Percentiles rank a stretch among this genome's conserved stretches.
Evolutionary conservation across 1,284 basidiomycete species (phyloP).

Genomic region (Mycena sp.): DNA sequence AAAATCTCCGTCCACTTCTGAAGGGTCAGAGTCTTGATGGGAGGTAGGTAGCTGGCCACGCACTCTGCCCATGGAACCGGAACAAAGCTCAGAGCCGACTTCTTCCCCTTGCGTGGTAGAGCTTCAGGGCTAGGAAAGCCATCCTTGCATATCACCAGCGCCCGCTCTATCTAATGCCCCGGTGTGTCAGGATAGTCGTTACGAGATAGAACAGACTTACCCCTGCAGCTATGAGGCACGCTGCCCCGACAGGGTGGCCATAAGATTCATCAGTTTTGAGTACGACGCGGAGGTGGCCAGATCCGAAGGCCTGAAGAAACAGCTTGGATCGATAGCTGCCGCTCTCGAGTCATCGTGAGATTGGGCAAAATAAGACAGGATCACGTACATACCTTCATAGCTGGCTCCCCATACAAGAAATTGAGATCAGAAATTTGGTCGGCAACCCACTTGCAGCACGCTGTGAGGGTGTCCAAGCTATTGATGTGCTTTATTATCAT

Average conservation of each 20-base stretch:
- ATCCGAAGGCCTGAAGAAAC: neutral
- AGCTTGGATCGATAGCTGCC: neutral
- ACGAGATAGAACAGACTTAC: neutral
- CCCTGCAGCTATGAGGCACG: neutral
- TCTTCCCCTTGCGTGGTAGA: too few species aligned
- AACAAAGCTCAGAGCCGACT: too few species aligned
- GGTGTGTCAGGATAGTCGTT: too few species aligned
- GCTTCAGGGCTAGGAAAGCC: too few species aligned
- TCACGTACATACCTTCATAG: neutral
- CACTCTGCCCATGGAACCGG: too few species aligned
- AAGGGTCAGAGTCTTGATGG: too few species aligned
- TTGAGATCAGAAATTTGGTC: neutral
- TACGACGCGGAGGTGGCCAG: neutral
- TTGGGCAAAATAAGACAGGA: neutral
- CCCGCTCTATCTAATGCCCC: too few species aligned
- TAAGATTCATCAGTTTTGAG: neutral
- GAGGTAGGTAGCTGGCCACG: too few species aligned
- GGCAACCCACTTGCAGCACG: neutral
- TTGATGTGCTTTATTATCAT: neutral
- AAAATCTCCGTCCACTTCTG: too few species aligned
- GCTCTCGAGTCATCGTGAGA: neutral
- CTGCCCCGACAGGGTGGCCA: neutral
- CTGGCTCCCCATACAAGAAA: neutral
- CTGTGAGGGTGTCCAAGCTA: neutral
- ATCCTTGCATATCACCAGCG: too few species aligned